Percentiles rank a stretch among this genome's conserved stretches.
phyloP scores from a whole-genome alignment of 2,329 filamentous ascomycete species.

The Zymoseptoria brevis region DNA sequence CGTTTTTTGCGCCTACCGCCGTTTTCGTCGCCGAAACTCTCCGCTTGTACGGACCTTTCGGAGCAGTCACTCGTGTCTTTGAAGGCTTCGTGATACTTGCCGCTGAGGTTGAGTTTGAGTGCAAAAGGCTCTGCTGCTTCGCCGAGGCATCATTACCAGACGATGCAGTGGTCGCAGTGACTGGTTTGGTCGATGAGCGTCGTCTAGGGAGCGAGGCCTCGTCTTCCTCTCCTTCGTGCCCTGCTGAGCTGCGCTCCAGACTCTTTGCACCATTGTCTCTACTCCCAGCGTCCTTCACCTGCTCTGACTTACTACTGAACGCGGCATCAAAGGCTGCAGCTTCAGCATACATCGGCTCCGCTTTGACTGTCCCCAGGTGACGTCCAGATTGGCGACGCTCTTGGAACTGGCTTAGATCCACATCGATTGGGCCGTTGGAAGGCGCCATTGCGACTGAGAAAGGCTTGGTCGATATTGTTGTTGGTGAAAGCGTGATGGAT shows the following conservation, averaged over 20 bases:
- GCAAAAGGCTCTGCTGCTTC: neutral
- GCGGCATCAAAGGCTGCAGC: neutral
- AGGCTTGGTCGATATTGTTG: neutral
- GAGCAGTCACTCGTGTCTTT: neutral
- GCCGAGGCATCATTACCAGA: neutral
- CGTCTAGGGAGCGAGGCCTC: neutral
- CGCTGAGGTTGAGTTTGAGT: neutral
- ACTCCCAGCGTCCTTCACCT: neutral
- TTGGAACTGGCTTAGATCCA: neutral
- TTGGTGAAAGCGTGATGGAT: neutral
- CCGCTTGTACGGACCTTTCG: neutral
- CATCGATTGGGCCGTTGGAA: neutral
- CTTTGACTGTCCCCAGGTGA: neutral
- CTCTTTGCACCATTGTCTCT: neutral
- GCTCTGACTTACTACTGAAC: no score
- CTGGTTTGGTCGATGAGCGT: neutral
- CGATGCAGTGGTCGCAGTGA: neutral
- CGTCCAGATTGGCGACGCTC: neutral
- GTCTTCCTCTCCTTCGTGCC: neutral
- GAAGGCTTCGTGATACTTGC: neutral
- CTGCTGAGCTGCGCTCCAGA: neutral
- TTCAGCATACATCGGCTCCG: no score
- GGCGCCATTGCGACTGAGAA: neutral
- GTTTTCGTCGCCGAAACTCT: neutral
- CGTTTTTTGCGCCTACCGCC: neutral